phyloP scores from a whole-genome alignment of 2,329 filamentous ascomycete genomes.

The Aspergillus bombycis region DNA sequence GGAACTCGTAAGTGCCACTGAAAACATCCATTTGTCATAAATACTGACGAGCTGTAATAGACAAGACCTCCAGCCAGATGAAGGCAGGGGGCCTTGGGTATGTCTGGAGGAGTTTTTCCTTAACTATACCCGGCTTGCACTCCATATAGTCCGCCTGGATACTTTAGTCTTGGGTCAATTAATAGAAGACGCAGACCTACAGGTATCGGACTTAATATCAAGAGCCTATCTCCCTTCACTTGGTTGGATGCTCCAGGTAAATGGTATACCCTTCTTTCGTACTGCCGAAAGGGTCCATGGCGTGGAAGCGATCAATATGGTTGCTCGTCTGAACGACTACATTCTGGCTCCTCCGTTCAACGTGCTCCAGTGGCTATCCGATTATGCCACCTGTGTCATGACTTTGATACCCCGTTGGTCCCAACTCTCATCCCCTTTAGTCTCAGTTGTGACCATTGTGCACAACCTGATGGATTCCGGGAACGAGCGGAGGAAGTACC shows the following conservation, averaged over 20 bases:
- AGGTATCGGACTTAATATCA: conserved; percentile 34
- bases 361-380: conserved; percentile 29
- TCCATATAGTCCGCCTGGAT: conserved; percentile 48
- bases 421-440: conserved; percentile 28
- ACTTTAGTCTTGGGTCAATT: conserved; percentile 33
- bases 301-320: conserved; percentile 30
- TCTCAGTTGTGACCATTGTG: conserved; percentile 26
- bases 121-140: conserved; percentile 42
- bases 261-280: conserved; percentile 42
- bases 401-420: conserved; percentile 34
- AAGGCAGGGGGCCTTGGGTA: conserved; percentile 31
- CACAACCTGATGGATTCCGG: conserved; percentile 35
- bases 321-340: conserved; percentile 34
- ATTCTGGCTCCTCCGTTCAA: conserved; percentile 31
- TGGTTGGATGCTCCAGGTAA: conserved; percentile 38
- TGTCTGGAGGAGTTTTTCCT: conserved; percentile 48
- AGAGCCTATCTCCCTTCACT: conserved; percentile 40
- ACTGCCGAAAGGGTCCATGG: conserved; percentile 35
- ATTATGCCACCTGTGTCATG: conserved; percentile 33
- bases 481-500: conserved; percentile 29
- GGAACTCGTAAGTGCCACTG: conserved; percentile 38
- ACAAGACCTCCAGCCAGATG: conserved; percentile 35
- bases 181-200: conserved; percentile 32
- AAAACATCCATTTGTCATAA: neutral
- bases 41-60: conserved; percentile 23